Evolutionary conservation across 2,329 filamentous ascomycete genomes (phyloP), one percentile per base, ranked within the genome.

Genomic region (Trichoderma hamatum): DNA sequence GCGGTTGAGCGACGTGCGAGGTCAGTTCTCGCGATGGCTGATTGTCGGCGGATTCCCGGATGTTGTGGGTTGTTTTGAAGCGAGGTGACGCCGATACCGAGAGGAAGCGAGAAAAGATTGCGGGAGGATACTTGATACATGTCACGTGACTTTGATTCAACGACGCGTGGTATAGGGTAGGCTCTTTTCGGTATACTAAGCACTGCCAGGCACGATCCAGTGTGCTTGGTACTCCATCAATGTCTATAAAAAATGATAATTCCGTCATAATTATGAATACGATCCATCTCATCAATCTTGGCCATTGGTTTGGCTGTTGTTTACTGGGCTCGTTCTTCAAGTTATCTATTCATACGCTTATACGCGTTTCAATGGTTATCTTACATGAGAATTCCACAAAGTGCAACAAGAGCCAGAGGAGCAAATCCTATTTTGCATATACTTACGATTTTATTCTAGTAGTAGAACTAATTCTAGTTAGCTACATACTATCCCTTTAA

Each of bases 31-130:
- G 76, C 73, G 77, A 80, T 81, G 80, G 80, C 77, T 78, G 80
- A 82, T 82, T 80, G 70, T 82, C 80, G 80, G 80, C 76, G 76
- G 79, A 82, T 80, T 75, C 75, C 79, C 80, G 80, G 80, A 73
- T 77, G 74, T 74, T 75, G 73, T 71, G 70, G 72, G 58, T 70
- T 69, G 75, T 80, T 79, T 80, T 79, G 76, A 80, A 80, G 78
- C 78, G 78, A 80, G 78, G 78, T 80, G 77, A 77, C 73, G 78
- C 78, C 78, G 78, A 78, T 71, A 70, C 71, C 58, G 66, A 68
- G 39, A 70, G 10, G 54, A 61, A 55, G 54, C 54, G 55, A 56
- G 63, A 46, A 32, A 65, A 32, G 26, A 58, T 54, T 26, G 54
- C 39, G 68, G 46, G 43, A 55, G 21, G 54, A 3, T 30, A 39